A percentile compares a stretch with the other conserved stretches of the same genome.
These are phyloP conservation scores for Polytrichum formosum DNA, from an alignment of 225 moss, liverwort and hornwort species.

Conservation along the genomic window DNA sequence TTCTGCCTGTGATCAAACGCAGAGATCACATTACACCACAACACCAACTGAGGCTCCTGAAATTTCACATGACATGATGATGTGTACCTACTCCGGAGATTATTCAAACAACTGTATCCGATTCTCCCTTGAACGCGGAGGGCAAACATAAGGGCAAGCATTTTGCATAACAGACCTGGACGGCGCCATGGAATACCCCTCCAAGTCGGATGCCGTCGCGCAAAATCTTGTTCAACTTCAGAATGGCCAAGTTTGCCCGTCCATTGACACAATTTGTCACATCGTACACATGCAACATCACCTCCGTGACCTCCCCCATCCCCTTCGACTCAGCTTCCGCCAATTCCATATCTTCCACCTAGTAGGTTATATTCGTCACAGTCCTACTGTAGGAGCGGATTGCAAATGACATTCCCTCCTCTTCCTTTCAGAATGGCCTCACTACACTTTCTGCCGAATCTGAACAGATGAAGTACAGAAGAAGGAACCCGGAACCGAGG, in stretches of 20 bases:
- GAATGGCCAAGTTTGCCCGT: neutral
- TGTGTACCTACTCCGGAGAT: neutral
- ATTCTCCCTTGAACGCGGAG: neutral
- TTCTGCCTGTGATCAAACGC: too few species aligned
- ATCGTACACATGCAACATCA: constrained; percentile 3
- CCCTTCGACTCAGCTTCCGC: neutral
- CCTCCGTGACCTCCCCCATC: neutral
- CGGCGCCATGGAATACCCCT: constrained; percentile 1
- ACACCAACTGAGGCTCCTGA: neutral
- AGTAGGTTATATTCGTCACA: too few species aligned
- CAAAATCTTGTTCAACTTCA: constrained; percentile 2
- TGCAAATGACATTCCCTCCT: too few species aligned
- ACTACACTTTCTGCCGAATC: too few species aligned
- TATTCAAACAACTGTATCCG: neutral
- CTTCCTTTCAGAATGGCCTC: too few species aligned
- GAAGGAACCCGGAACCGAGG: too few species aligned
- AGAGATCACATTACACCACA: too few species aligned
- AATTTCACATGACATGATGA: neutral
- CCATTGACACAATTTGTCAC: neutral
- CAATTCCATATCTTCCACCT: too few species aligned
- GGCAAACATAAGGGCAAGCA: too few species aligned
- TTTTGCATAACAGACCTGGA: neutral
- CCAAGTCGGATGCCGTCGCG: constrained; percentile 1
- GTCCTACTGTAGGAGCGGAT: too few species aligned
- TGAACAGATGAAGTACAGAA: too few species aligned